Base-by-base conservation (phyloP, 108 stramenopile species). In the Pseudonitzschia multistriata region DNA sequence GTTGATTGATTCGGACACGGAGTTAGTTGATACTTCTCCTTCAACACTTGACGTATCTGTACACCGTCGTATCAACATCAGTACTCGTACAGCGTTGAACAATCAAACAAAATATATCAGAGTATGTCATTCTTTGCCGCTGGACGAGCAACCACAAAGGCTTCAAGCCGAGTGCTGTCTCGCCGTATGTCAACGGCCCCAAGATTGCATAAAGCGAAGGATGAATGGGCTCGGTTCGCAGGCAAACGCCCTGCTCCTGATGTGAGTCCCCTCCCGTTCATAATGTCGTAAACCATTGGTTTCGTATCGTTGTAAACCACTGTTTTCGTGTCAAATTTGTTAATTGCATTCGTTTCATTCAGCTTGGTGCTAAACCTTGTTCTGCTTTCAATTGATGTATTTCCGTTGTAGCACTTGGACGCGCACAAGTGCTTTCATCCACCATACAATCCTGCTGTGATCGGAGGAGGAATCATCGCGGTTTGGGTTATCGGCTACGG, bases 201-300 rank as follows among this genome's bases (percentile, higher is more conserved):
- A 49, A 93, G 88, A 72, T 70, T 89, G 83, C 92, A 93, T 80
- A 87, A 85, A 72, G 88, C 88, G 21, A 84, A 83, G 77, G 84
- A 85, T 73, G 68, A 79, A 31, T 90, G 87, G 87, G 49, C 69
- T 3, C 77, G 80, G 49, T 62, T 93, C 19, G 65, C 73, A n/a
- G 77, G 77, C 49, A 81, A 82, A 60, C 89, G 89, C 63, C 88
- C 88, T 74, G 83, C 85, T 55, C 66, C 67, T 24, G 91, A 86
- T 53, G 63, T 64, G 63, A 64, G 63, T 64, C 17, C 31, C 13
- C 37, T 36, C 14, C 0, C 48, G 53, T 48, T 25, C 13, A 37
- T 7, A 37, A 37, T 8, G 37, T 5, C 37, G 37, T 8, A 37
- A 37, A 37, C n/a, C n/a, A n/a, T n/a, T n/a, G n/a, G n/a, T n/a